Conservation (phyloP, 2,329 filamentous ascomycete species). For the Catunica adiposa region DNA sequence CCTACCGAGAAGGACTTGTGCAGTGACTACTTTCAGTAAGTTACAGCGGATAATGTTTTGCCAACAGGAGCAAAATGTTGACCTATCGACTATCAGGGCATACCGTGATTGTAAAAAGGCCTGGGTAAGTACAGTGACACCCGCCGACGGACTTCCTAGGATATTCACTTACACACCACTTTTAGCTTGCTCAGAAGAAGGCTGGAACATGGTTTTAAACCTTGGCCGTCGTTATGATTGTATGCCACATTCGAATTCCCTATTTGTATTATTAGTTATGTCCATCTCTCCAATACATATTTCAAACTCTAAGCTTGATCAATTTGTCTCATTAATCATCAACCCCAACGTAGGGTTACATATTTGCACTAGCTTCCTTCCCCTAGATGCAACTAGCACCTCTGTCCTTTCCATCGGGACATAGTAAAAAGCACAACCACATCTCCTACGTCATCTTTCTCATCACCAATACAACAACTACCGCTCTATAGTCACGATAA, state of each 20-base stretch:
- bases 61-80: background rate
- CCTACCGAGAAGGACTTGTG: conserved; percentile 80
- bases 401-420: background rate
- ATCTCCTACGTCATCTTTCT: background rate
- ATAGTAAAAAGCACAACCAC: background rate
- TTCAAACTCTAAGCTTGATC: background rate
- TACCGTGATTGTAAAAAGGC: conserved; percentile 90
- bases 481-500: background rate
- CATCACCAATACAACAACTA: background rate
- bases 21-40: conserved; percentile 86
- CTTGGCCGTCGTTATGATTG: background rate
- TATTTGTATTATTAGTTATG: conserved; percentile 1
- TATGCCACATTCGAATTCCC: no score
- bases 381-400: background rate
- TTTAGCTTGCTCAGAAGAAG: conserved; percentile 12
- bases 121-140: conserved; percentile 46
- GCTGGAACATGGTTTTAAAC: conserved; percentile 9
- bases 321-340: background rate
- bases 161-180: background rate
- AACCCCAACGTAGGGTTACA: background rate
- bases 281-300: background rate
- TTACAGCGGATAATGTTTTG: conserved; percentile 55
- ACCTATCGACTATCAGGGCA: conserved; percentile 38
- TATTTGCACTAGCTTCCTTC: background rate
- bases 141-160: background rate